Evolutionary conservation across 306 rosid genomes (phyloP), one percentile per base, ranked within the genome.

Genomic region (Prunus salicina): DNA sequence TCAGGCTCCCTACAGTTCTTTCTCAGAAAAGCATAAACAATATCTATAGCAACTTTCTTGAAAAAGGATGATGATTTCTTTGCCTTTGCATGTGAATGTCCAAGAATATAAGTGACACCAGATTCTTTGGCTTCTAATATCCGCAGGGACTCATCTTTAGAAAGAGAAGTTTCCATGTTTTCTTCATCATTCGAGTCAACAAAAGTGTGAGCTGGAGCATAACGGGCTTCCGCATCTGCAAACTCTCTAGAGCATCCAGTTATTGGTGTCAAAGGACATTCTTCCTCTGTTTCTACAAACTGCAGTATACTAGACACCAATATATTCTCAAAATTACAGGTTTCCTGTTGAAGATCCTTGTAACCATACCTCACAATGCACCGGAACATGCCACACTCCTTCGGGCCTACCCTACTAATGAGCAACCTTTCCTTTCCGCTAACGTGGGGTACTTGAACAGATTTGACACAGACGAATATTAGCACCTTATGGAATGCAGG

Each of bases 331-430:
- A 93, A 93, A 53, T 88, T 78, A 71, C 85, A 76, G 78, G 82
- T 87, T 73, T 89, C 97, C 72, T 83, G 93, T 32, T 86, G 89
- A 50, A 91, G 50, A 77, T 93, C 98, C 78, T 86, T 86, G 87
- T 91, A 89, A 50, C 98, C 98, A 50, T 89, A 91, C 67, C 98
- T 78, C 58, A 91, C 85, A 19, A 89, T 74, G 77, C 97, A 93
- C n/a, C 92, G 77, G 69, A 88, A 89, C 96, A 91, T 87, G 57
- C 85, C 78, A 30, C 71, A 91, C 75, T 88, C 97, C 67, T 75
- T 88, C 0, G 93, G 91, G 15, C 97, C 95, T 12, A 91, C 80
- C 62, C 98, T 82, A 45, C 90, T 75, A 6, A 91, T 75, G 65
- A 87, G 71, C 71, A 91, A 43, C 34, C 93, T 82, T 70, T 93